Conservation (phyloP, 2,329 filamentous ascomycete genomes). For the Tolypocladium amazonense region DNA sequence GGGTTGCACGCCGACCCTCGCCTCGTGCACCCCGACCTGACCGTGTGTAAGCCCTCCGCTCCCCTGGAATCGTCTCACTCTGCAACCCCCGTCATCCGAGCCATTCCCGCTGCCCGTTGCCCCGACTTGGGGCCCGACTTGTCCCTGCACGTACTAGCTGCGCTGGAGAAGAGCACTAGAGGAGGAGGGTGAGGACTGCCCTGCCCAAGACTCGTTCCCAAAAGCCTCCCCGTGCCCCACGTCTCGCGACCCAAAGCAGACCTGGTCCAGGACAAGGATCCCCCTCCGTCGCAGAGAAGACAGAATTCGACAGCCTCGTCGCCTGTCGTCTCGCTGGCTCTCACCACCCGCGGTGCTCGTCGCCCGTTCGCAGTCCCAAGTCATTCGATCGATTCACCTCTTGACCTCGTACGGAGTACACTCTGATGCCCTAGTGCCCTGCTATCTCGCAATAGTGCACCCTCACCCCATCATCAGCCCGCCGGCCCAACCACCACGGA, state of each 20-base stretch:
- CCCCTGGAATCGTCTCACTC: not conserved
- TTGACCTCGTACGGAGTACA: too few relatives aligned
- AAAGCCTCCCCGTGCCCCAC: not conserved
- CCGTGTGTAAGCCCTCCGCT: not conserved
- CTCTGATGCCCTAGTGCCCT: not conserved
- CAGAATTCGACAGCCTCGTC: not conserved
- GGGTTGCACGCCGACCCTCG: not conserved
- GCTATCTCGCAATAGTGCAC: not conserved
- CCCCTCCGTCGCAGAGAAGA: not conserved
- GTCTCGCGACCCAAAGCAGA: not conserved
- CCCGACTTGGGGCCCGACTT: too few relatives aligned
- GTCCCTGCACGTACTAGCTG: not conserved
- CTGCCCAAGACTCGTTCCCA: not conserved
- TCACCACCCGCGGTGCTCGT: not conserved
- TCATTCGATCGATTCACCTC: not conserved
- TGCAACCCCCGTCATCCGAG: not conserved
- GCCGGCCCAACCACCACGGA: constrained; percentile 2
- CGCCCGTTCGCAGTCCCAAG: not conserved
- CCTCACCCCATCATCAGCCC: not conserved
- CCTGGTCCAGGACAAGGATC: not conserved
- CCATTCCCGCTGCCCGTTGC: not conserved
- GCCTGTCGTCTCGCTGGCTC: too few relatives aligned
- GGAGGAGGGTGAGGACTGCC: too few relatives aligned
- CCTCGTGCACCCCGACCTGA: not conserved
- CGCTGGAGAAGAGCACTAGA: not conserved